A percentile compares a stretch with the other conserved stretches of the same genome.
These are phyloP conservation scores for Ruellia speciosa DNA, from an alignment of 305 asterid genomes.

Conservation along the genomic window DNA sequence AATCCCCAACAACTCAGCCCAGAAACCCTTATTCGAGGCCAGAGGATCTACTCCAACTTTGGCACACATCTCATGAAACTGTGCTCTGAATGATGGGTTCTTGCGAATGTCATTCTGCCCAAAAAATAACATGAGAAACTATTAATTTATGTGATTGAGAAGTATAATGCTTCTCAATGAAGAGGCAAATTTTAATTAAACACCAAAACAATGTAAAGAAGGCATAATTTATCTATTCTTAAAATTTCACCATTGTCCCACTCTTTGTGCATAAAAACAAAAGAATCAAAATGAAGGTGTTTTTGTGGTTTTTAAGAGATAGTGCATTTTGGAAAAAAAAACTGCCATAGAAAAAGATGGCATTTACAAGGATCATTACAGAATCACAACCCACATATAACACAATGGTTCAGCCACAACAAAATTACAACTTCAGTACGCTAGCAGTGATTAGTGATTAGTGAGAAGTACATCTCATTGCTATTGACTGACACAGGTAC, in stretches of 20 bases:
- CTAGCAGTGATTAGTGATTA: no score
- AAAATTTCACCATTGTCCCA: background rate
- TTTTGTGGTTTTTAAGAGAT: no score
- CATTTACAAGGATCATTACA: no score
- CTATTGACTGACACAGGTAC: no score
- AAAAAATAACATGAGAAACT: constrained; percentile 2
- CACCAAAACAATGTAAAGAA: background rate
- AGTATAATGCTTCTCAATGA: background rate
- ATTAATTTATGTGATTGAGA: background rate
- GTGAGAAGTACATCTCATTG: no score
- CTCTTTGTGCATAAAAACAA: background rate
- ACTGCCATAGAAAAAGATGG: no score
- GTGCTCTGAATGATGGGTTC: constrained; percentile 90
- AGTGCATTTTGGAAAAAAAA: no score
- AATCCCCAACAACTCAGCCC: constrained; percentile 96
- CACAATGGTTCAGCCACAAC: no score
- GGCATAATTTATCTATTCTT: background rate
- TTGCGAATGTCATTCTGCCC: constrained; percentile 88
- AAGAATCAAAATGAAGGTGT: background rate
- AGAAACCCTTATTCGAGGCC: constrained; percentile 95
- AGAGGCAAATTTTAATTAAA: background rate
- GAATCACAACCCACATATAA: no score
- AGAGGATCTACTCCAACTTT: constrained; percentile 97
- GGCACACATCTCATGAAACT: constrained; percentile 98
- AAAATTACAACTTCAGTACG: no score